Conservation (phyloP, 148 eudicot genomes). For the Talinum fruticosum region DNA sequence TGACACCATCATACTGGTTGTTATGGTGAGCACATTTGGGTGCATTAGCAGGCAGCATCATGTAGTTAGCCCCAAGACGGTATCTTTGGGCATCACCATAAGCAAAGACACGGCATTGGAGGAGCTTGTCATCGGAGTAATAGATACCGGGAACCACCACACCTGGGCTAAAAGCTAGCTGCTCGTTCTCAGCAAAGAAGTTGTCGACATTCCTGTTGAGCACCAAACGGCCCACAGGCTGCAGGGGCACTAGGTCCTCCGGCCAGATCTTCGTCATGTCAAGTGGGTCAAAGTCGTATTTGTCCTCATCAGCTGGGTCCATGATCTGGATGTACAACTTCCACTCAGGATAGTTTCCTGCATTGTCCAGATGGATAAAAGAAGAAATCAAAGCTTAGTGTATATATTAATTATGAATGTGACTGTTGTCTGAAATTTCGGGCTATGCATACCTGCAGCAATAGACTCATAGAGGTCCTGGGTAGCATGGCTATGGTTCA, state of each 20-base stretch:
- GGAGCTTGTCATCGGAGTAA: slow-evolving; percentile 89
- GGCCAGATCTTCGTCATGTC: slow-evolving; percentile 96
- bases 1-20: slow-evolving; percentile 86
- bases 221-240: slow-evolving; percentile 92
- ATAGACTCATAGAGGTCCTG: slow-evolving; percentile 87
- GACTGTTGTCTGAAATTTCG: too few relatives aligned
- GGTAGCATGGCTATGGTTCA: slow-evolving; percentile 95
- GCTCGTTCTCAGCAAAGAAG: slow-evolving; percentile 91
- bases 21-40: slow-evolving; percentile 89
- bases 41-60: slow-evolving; percentile 89
- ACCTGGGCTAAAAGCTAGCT: slow-evolving; percentile 83
- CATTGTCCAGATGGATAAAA: neutral
- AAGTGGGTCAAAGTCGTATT: slow-evolving; percentile 87
- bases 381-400: too few relatives aligned
- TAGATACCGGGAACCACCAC: slow-evolving; percentile 77
- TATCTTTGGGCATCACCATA: slow-evolving; percentile 94
- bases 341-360: slow-evolving; percentile 97
- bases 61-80: slow-evolving; percentile 90
- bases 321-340: slow-evolving; percentile 77
- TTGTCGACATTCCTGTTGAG: slow-evolving; percentile 92
- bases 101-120: slow-evolving; percentile 79
- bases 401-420: too few relatives aligned
- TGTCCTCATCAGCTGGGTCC: slow-evolving; percentile 84
- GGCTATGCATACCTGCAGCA: slow-evolving; percentile 24
- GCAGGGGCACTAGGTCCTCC: slow-evolving; percentile 78